These are phyloP conservation scores for Protomyces inundatus DNA, from an alignment of 1,139 yeast genomes.

Conservation along the genomic window DNA sequence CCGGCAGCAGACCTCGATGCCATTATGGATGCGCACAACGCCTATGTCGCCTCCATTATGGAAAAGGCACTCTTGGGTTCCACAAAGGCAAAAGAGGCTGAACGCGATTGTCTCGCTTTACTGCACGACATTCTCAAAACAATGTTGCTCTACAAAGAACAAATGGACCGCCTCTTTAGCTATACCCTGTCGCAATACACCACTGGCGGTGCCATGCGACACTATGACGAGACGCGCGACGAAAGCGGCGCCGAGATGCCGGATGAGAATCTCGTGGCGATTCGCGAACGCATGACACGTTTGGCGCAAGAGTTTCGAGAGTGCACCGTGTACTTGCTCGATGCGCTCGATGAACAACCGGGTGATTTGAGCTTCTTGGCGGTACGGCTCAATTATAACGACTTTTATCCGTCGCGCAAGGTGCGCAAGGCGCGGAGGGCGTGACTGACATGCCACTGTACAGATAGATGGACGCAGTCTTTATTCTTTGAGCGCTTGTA, in stretches of 20 bases:
- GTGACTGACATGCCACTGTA: neutral
- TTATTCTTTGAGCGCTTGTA: neutral
- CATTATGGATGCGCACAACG: slow-evolving; percentile 38
- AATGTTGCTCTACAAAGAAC: slow-evolving; percentile 34
- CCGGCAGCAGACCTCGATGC: slow-evolving; percentile 40
- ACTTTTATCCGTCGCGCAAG: slow-evolving; percentile 34
- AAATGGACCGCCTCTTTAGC: slow-evolving; percentile 31
- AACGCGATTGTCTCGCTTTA: slow-evolving; percentile 36
- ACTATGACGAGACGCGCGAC: slow-evolving; percentile 20
- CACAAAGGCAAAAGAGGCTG: slow-evolving; percentile 31
- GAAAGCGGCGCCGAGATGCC: neutral
- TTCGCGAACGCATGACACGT: slow-evolving; percentile 24
- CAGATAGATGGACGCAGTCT: too few species aligned
- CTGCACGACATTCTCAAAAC: slow-evolving; percentile 40
- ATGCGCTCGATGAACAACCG: slow-evolving; percentile 37
- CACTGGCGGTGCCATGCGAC: slow-evolving; percentile 23
- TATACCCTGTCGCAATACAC: slow-evolving; percentile 31
- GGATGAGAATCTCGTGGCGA: slow-evolving; percentile 14
- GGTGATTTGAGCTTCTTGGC: slow-evolving; percentile 41
- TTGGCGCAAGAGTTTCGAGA: slow-evolving; percentile 24
- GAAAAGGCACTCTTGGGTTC: slow-evolving; percentile 41
- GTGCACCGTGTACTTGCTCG: slow-evolving; percentile 31
- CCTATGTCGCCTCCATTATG: slow-evolving; percentile 39
- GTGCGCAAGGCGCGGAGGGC: neutral
- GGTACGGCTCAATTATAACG: slow-evolving; percentile 41